These are phyloP conservation scores for Jimgerdemannia flammicorona DNA, from an alignment of 192 early-diverging fungal species.

Conservation along the genomic window DNA sequence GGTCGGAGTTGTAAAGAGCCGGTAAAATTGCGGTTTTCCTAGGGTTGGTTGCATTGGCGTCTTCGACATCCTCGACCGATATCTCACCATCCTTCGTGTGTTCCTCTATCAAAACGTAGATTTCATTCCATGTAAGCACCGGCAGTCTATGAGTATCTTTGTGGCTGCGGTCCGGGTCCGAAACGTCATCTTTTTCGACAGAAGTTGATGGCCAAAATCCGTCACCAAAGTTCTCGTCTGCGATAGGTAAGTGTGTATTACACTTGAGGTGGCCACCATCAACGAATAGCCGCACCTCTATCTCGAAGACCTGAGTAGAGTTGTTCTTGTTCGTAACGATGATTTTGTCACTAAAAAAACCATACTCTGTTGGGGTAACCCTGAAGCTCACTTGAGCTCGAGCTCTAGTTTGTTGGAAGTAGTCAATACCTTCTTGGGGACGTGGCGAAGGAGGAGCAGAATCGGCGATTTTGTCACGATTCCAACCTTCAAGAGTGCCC, in stretches of 20 bases:
- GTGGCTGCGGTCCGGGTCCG: neutral
- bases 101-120: conserved; percentile 33
- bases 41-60: neutral
- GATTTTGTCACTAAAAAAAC: conserved; percentile 57
- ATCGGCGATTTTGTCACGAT: neutral
- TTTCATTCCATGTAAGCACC: conserved; percentile 46
- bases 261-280: conserved; percentile 33
- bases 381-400: conserved; percentile 52
- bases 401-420: conserved; percentile 21
- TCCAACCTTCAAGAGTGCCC: conserved; percentile 54
- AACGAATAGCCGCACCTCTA: conserved; percentile 70
- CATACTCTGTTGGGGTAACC: conserved; percentile 49
- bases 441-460: neutral
- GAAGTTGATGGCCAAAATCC: conserved; percentile 22
- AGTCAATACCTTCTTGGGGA: neutral
- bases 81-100: neutral
- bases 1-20: neutral
- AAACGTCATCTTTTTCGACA: conserved; percentile 4
- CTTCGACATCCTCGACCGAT: neutral
- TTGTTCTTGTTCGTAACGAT: conserved; percentile 72
- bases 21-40: neutral
- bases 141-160: conserved; percentile 28
- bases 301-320: conserved; percentile 49
- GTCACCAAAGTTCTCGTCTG: neutral
- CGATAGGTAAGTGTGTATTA: neutral